Percentiles rank a stretch among this genome's conserved stretches.
Evolutionary conservation across 2,329 filamentous ascomycete species (phyloP).

Genomic region (Ascochyta fabae): DNA sequence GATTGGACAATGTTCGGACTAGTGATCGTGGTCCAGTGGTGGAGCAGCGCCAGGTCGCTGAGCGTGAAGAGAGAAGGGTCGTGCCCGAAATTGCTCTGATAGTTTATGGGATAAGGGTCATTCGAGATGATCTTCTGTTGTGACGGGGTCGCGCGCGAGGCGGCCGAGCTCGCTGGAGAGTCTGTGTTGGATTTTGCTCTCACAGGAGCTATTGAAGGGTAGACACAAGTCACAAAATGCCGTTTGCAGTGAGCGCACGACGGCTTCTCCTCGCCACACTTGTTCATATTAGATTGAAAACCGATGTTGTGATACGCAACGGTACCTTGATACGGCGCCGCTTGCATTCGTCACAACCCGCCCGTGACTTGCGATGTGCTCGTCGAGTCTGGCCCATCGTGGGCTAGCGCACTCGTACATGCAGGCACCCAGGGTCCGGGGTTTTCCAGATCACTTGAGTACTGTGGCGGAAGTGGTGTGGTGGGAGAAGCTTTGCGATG

Average conservation of each 20-base stretch:
- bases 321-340: conserved; percentile 31
- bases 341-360: conserved; percentile 26
- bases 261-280: conserved; percentile 24
- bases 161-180: not conserved
- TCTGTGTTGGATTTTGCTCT: not conserved
- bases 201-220: not conserved
- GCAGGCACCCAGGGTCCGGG: not conserved
- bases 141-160: not conserved
- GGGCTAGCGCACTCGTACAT: not conserved
- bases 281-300: not conserved
- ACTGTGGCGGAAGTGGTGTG: not conserved
- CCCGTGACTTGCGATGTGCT: conserved; percentile 28
- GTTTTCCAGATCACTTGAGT: not conserved
- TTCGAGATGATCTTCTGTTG: not conserved
- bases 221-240: conserved; percentile 15
- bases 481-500: not conserved
- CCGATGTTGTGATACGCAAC: not conserved
- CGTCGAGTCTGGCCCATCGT: conserved; percentile 18
- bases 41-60: conserved; percentile 23
- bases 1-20: conserved; percentile 20
- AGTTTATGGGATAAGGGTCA: not conserved
- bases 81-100: not conserved
- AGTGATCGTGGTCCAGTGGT: conserved; percentile 26
- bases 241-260: conserved; percentile 19
- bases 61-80: conserved; percentile 14